Evolutionary conservation across 2,329 filamentous ascomycete species (phyloP).

Genomic region (Aspergillus pseudoglaucus): DNA sequence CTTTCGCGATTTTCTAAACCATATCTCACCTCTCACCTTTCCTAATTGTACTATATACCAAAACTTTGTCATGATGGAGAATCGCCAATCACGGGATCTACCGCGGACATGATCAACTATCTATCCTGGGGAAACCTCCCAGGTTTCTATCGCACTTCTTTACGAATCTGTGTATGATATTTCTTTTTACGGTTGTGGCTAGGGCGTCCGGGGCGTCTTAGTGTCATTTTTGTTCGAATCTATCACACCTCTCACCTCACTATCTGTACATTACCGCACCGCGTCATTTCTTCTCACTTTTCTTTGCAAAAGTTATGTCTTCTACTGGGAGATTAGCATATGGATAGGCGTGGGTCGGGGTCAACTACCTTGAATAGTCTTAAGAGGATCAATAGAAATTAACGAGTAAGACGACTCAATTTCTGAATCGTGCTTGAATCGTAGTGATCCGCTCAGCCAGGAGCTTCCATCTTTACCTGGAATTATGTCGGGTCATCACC

Average conservation of each 20-base stretch:
- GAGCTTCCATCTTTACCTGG: too few species aligned
- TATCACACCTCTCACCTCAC: constrained; percentile 26
- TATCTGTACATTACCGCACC: constrained; percentile 26
- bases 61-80: constrained; percentile 22
- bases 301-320: neutral
- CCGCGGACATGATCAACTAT: constrained; percentile 1
- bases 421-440: too few species aligned
- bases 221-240: constrained; percentile 14
- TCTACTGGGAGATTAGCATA: neutral
- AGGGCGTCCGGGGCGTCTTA: constrained; percentile 25
- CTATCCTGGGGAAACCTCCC: constrained; percentile 2
- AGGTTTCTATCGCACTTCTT: constrained; percentile 18
- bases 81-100: constrained; percentile 10
- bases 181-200: constrained; percentile 22
- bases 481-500: too few species aligned
- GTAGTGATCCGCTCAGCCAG: too few species aligned
- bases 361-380: too few species aligned
- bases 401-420: too few species aligned
- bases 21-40: constrained; percentile 7
- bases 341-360: constrained; percentile 1
- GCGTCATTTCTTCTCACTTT: constrained; percentile 9
- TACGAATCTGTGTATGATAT: constrained; percentile 30
- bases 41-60: constrained; percentile 31
- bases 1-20: constrained; percentile 1
- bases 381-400: too few species aligned